Percentiles rank a stretch among this genome's conserved stretches.
Conservation (phyloP, 2,329 filamentous ascomycete genomes). For the Sporothrix phasma region DNA sequence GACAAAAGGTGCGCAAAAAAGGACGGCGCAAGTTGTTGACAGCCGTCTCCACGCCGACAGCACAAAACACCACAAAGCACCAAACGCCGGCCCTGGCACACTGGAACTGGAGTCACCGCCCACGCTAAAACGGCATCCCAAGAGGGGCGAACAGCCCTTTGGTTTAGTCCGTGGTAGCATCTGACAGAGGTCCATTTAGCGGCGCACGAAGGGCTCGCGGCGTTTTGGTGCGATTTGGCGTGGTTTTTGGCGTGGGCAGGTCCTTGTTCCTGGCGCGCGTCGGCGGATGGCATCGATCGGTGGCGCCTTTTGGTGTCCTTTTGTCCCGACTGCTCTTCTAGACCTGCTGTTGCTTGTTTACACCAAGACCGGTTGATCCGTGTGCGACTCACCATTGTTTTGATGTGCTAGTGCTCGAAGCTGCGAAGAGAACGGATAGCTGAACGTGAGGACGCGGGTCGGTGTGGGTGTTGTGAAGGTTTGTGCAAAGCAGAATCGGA, state of each 20-base stretch:
- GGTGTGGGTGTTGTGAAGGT: background rate
- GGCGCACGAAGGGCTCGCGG: background rate
- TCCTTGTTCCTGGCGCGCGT: background rate
- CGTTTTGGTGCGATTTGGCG: slow-evolving; percentile 9
- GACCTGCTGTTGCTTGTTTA: slow-evolving; percentile 5
- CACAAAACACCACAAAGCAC: background rate
- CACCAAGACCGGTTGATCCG: slow-evolving; percentile 2
- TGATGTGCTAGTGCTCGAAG: slow-evolving; percentile 1
- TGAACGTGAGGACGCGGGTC: background rate
- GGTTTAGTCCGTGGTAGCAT: slow-evolving; percentile 4
- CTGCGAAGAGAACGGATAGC: background rate
- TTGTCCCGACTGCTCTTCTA: background rate
- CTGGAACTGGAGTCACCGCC: background rate
- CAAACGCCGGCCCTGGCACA: background rate
- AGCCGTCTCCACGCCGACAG: background rate
- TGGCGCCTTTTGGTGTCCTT: background rate
- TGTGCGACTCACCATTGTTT: slow-evolving; percentile 12
- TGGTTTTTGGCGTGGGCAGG: slow-evolving; percentile 3
- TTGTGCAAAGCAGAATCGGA: background rate
- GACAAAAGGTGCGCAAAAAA: background rate
- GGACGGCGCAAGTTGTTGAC: slow-evolving; percentile 6
- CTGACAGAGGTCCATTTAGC: slow-evolving; percentile 2
- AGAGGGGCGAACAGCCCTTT: background rate
- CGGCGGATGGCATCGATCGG: background rate
- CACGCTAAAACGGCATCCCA: background rate